Evolutionary conservation across 2,329 filamentous ascomycete species (phyloP), one percentile per base, ranked within the genome.

Genomic region (Colletotrichum brevisporum): DNA sequence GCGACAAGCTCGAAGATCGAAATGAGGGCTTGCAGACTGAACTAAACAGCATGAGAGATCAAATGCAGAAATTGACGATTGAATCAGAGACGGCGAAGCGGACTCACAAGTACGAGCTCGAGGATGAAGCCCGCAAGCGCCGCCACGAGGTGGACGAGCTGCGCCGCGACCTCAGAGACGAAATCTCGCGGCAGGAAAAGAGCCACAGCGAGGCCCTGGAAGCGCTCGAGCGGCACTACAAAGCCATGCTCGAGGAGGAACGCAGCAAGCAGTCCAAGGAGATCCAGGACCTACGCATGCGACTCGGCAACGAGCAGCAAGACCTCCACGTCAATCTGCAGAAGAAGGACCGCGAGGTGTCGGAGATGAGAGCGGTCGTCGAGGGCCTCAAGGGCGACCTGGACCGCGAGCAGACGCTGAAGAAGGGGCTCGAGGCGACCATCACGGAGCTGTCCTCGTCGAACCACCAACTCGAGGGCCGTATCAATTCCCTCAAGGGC

Each of bases 401-500:
- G 1, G 86, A 89, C 56, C 86, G 89, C 31, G 93, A 96, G 77
- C 89, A 89, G 66, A 83, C 82, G 6, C 83, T 91, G 62, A 91
- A 91, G 71, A 83, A 84, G 50, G 82, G 78, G 4, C 77, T 88
- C 0, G 83, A 86, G 71, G 83, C 80, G 36, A 88, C 82, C 45
- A 80, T 93, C 18, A 83, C 87, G 4, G 89, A 91, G 47, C 83
- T 89, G 8, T 86, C 89, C 4, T 84, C 85, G 9, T 88, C 89
- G 48, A 90, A 89, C 66, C 84, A 90, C 12, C 88, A 88, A 0
- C 84, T 97, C 12, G 94, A 97, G 73, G 91, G 90, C 43, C 90
- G 92, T 26, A 90, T 93, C 71, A 90, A 91, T 71, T 92, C 91
- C 3, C 87, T 97, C 72, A 89, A 91, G 73, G 93, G 93, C 2